Percentiles rank a stretch among this genome's conserved stretches.
Evolutionary conservation across 2,329 filamentous ascomycete genomes (phyloP).

Genomic region (Drechslerella dactyloides): DNA sequence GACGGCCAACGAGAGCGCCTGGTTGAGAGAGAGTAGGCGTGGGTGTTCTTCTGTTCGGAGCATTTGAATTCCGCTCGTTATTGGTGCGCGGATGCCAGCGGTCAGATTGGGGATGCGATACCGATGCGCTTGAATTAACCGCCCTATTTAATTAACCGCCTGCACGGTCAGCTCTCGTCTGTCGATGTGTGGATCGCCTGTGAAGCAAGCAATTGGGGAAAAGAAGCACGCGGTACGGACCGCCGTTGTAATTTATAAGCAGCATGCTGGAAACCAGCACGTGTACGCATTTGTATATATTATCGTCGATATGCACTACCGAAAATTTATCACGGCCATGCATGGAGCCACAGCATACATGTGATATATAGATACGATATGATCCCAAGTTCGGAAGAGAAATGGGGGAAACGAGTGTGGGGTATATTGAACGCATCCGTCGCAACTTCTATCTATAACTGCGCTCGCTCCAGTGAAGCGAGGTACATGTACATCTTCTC

Average conservation of each 20-base stretch:
- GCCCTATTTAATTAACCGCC: no score
- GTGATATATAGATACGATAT: background rate
- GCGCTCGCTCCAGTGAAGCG: no score
- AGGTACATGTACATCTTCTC: no score
- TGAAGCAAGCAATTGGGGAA: background rate
- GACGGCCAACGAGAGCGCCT: slow-evolving; percentile 8
- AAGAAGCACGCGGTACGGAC: background rate
- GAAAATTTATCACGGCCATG: background rate
- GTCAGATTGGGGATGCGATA: no score
- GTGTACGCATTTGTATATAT: background rate
- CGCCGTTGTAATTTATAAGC: background rate
- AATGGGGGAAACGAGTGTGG: no score
- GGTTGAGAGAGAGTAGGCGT: slow-evolving; percentile 15
- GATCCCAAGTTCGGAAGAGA: no score
- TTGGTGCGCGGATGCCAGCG: no score
- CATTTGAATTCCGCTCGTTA: no score
- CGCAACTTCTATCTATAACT: no score
- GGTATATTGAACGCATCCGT: no score
- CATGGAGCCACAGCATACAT: background rate
- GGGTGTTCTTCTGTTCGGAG: background rate
- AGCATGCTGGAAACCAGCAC: background rate
- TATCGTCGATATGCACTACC: background rate
- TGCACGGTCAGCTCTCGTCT: no score
- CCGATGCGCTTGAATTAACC: no score
- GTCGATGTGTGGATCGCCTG: background rate